Percentiles rank a stretch among this genome's conserved stretches.
Evolutionary conservation across 768 basidiomycete species (phyloP).

Genomic region (Glaciozyma martinii): DNA sequence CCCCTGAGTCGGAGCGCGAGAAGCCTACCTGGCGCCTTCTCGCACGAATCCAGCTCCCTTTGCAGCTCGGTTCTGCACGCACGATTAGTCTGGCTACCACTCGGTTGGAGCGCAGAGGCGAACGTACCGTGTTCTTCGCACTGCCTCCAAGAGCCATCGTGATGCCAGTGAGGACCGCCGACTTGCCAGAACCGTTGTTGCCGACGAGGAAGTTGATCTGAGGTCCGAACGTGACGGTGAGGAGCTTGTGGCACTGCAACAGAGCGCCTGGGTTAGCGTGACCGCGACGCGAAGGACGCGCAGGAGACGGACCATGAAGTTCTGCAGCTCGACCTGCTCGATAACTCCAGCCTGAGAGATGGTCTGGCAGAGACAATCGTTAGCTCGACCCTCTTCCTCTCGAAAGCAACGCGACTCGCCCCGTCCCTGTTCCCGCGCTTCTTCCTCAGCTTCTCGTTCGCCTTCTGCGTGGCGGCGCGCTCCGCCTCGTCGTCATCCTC

Average conservation of each 20-base stretch:
- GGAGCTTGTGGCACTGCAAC: slow-evolving; percentile 18
- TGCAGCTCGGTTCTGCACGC: slow-evolving; percentile 30
- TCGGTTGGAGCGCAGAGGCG: background rate
- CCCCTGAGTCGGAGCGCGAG: background rate
- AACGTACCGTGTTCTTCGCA: slow-evolving; percentile 79
- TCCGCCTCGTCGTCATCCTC: slow-evolving; percentile 37
- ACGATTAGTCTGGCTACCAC: background rate
- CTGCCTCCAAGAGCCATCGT: slow-evolving; percentile 91
- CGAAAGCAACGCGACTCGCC: background rate
- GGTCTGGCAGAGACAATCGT: slow-evolving; percentile 45
- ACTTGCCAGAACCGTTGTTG: slow-evolving; percentile 37
- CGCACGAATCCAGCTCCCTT: slow-evolving; percentile 29
- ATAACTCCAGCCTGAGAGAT: slow-evolving; percentile 83
- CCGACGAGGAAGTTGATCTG: slow-evolving; percentile 98
- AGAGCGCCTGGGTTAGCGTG: too few species aligned
- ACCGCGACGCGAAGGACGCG: background rate
- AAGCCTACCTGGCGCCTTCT: slow-evolving; percentile 19
- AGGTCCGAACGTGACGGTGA: slow-evolving; percentile 75
- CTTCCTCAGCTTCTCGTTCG: background rate
- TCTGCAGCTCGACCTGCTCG: slow-evolving; percentile 54
- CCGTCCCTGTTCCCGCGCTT: background rate
- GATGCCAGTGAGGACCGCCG: slow-evolving; percentile 61
- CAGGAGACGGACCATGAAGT: slow-evolving; percentile 22
- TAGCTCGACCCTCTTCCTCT: background rate
- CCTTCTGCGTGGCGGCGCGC: background rate